Conservation (phyloP, 768 basidiomycete species). For the Termitomyces sp. region DNA sequence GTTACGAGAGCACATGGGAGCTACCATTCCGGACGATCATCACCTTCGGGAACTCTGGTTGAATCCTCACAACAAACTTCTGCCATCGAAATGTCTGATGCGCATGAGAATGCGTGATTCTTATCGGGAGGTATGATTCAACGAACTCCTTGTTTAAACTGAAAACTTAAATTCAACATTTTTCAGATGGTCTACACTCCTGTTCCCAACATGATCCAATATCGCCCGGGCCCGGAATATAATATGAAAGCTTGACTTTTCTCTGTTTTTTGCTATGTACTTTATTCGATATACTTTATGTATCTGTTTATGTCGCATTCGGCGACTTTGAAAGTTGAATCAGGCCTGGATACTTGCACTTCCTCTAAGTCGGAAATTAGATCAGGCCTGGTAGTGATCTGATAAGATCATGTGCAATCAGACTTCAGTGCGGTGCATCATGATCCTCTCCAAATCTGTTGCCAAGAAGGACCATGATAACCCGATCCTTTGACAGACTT, state of each 20-base stretch:
- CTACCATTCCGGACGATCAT: slow-evolving; percentile 44
- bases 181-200: slow-evolving; percentile 50
- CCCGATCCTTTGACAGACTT: neutral
- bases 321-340: too few relatives aligned
- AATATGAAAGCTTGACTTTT: neutral
- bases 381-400: neutral
- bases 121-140: slow-evolving; percentile 50
- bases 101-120: slow-evolving; percentile 57
- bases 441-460: too few relatives aligned
- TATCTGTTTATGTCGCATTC: neutral
- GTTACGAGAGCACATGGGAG: slow-evolving; percentile 43
- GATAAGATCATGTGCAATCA: neutral
- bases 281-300: neutral
- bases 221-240: slow-evolving; percentile 32
- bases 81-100: slow-evolving; percentile 57
- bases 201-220: slow-evolving; percentile 55
- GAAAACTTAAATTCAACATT: neutral
- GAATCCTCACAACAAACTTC: slow-evolving; percentile 33
- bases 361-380: neutral
- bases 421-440: too few relatives aligned
- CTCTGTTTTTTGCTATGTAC: neutral
- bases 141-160: neutral
- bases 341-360: neutral
- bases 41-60: slow-evolving; percentile 49
- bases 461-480: too few relatives aligned